These are phyloP conservation scores for Neonectria ditissima DNA, from an alignment of 2,329 filamentous ascomycete species.

Conservation along the genomic window DNA sequence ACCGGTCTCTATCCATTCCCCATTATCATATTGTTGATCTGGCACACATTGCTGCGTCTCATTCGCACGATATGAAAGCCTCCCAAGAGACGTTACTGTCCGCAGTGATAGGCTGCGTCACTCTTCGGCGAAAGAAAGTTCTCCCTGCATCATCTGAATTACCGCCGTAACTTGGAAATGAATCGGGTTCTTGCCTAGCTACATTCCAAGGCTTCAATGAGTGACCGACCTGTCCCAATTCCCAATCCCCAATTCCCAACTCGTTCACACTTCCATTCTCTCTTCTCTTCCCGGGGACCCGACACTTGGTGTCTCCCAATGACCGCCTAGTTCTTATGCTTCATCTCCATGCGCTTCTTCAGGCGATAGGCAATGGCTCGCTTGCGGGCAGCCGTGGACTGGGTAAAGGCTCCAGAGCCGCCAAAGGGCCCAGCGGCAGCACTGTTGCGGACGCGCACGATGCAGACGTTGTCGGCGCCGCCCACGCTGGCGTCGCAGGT, in stretches of 20 bases:
- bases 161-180: background rate
- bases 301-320: constrained; percentile 1
- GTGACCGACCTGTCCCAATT: background rate
- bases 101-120: constrained; percentile 1
- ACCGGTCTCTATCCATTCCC: background rate
- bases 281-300: background rate
- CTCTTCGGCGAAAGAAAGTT: background rate
- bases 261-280: background rate
- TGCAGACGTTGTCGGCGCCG: constrained; percentile 71
- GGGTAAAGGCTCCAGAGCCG: constrained; percentile 74
- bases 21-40: background rate
- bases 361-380: constrained; percentile 68
- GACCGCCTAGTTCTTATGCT: constrained; percentile 32
- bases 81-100: background rate
- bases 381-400: constrained; percentile 69
- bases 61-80: constrained; percentile 4
- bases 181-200: constrained; percentile 13
- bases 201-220: constrained; percentile 12
- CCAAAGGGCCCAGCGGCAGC: constrained; percentile 75
- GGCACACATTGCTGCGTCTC: background rate
- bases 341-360: constrained; percentile 50
- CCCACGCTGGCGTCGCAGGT: constrained; percentile 71
- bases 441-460: constrained; percentile 72
- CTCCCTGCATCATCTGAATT: background rate
- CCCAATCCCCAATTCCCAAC: background rate